Conservation (phyloP, 1,284 basidiomycete species). For the Vanrija humicola region DNA sequence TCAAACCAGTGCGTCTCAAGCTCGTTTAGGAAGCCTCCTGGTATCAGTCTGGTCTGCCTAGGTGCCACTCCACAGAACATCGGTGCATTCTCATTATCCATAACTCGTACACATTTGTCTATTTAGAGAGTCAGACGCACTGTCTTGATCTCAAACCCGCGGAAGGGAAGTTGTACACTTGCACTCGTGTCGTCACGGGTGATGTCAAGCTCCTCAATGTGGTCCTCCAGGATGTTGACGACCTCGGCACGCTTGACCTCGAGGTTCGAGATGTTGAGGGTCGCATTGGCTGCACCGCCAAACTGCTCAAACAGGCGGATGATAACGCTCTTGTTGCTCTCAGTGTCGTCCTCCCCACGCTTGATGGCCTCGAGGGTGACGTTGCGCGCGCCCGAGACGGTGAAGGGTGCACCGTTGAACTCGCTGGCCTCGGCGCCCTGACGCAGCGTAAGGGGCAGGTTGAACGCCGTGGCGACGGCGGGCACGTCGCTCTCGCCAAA, state of each 20-base stretch:
- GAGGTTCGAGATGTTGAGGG: conserved; percentile 53
- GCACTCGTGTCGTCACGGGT: background rate
- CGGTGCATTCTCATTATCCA: too few relatives aligned
- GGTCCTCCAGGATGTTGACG: conserved; percentile 78
- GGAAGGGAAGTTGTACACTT: conserved; percentile 55
- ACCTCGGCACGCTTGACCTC: conserved; percentile 57
- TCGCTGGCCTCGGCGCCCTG: background rate
- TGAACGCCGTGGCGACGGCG: conserved; percentile 72
- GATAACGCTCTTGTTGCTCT: conserved; percentile 57
- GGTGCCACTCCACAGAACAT: too few relatives aligned
- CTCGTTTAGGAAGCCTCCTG: too few relatives aligned
- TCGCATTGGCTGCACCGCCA: conserved; percentile 69
- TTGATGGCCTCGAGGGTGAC: conserved; percentile 88
- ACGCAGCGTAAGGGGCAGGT: conserved; percentile 59
- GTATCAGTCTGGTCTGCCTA: too few relatives aligned
- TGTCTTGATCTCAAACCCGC: conserved; percentile 76
- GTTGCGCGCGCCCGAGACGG: conserved; percentile 56
- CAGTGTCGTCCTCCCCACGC: conserved; percentile 72
- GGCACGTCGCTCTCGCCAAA: conserved; percentile 60
- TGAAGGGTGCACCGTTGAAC: conserved; percentile 2
- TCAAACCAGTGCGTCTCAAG: too few relatives aligned
- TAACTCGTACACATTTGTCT: background rate
- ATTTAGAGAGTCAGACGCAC: background rate
- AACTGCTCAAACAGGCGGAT: conserved; percentile 81
- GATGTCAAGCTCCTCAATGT: conserved; percentile 52